A percentile compares a stretch with the other conserved stretches of the same genome.
Evolutionary conservation across 352 stramenopile genomes (phyloP).

Genomic region (Phytophthora quininea): DNA sequence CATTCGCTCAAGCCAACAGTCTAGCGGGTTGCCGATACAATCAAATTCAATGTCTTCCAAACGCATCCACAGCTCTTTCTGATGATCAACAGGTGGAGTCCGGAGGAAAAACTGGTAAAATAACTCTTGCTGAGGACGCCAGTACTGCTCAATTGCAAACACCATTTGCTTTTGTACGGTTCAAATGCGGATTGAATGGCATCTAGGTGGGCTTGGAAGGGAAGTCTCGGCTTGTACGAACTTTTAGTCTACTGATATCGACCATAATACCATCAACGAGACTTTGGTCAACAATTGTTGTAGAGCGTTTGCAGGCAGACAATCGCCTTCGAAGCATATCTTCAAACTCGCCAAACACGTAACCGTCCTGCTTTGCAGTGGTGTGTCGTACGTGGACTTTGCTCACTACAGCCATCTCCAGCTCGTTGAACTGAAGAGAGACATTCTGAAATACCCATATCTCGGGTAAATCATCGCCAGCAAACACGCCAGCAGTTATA

Average conservation of each 20-base stretch:
- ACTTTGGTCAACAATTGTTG: constrained; percentile 9
- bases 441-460: constrained; percentile 70
- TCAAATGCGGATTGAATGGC: constrained; percentile 37
- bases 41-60: constrained; percentile 49
- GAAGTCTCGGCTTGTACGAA: constrained; percentile 45
- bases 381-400: constrained; percentile 57
- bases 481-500: constrained; percentile 58
- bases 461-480: constrained; percentile 71
- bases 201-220: constrained; percentile 34
- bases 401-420: constrained; percentile 50
- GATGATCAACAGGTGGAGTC: constrained; percentile 36
- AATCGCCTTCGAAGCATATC: constrained; percentile 51
- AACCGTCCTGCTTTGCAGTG: constrained; percentile 47
- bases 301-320: constrained; percentile 36
- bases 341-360: constrained; percentile 82
- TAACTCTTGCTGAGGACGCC: constrained; percentile 64
- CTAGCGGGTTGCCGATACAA: constrained; percentile 56
- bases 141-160: constrained; percentile 35
- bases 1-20: constrained; percentile 71
- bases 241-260: constrained; percentile 46
- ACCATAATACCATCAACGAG: constrained; percentile 65
- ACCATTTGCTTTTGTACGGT: constrained; percentile 37
- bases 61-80: constrained; percentile 56
- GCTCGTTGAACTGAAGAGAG: constrained; percentile 39
- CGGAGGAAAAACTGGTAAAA: constrained; percentile 75